These are phyloP conservation scores for grape (Vitis vinifera) DNA, from an alignment of 164 flowering plant genomes.

Conservation along the genomic window DNA sequence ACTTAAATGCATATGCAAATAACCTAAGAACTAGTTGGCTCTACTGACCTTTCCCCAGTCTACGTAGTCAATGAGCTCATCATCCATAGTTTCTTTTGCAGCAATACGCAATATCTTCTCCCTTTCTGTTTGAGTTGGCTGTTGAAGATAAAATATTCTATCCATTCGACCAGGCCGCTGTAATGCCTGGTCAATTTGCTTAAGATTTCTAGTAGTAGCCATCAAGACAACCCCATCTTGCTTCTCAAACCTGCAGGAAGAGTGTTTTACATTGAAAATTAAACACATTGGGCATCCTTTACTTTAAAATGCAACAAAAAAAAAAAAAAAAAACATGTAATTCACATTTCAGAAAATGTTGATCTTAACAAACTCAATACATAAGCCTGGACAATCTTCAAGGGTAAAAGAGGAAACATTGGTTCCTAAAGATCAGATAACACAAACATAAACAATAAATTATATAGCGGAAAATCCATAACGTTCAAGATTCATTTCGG, in stretches of 20 bases:
- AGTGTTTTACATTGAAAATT: no score
- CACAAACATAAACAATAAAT: neutral
- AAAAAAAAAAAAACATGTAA: no score
- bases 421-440: neutral
- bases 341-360: no score
- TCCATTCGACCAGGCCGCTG: conserved; percentile 97
- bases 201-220: conserved; percentile 87
- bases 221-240: conserved; percentile 98
- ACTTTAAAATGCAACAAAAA: no score
- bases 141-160: conserved; percentile 85
- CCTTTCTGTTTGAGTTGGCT: conserved; percentile 80
- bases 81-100: conserved; percentile 91
- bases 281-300: no score
- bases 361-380: neutral
- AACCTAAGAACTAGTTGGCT: neutral
- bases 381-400: neutral
- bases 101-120: conserved; percentile 68
- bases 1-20: neutral
- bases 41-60: conserved; percentile 84
- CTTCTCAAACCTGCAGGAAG: conserved; percentile 78
- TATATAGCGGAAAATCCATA: neutral
- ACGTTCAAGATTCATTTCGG: neutral
- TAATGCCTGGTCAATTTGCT: conserved; percentile 86
- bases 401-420: neutral
- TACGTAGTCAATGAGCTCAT: conserved; percentile 68